These are phyloP conservation scores for Orychophragmus violaceus DNA, from an alignment of 345 rosid genomes.

Conservation along the genomic window DNA sequence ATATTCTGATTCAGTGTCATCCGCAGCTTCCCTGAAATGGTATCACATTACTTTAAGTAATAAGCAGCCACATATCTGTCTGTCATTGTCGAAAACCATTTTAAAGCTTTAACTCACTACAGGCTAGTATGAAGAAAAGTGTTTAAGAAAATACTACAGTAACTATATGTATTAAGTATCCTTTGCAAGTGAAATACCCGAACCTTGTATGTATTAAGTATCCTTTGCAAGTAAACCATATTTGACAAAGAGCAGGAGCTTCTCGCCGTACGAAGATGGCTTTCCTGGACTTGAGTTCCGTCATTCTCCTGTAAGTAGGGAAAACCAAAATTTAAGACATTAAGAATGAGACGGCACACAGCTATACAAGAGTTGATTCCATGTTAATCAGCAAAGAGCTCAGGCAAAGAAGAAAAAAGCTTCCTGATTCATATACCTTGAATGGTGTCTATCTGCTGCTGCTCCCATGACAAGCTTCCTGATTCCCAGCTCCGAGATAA, in stretches of 20 bases:
- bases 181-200: no score
- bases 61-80: slow-evolving; percentile 16
- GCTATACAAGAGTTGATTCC: not conserved
- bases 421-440: slow-evolving; percentile 38
- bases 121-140: no score
- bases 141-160: not conserved
- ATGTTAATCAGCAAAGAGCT: not conserved
- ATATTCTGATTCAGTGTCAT: slow-evolving; percentile 32
- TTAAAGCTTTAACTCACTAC: not conserved
- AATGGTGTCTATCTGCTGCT: slow-evolving; percentile 68
- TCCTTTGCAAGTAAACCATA: slow-evolving; percentile 76
- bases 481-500: slow-evolving; percentile 48
- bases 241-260: slow-evolving; percentile 67
- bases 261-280: slow-evolving; percentile 46
- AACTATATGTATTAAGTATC: no score
- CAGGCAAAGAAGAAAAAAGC: not conserved
- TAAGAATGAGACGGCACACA: not conserved
- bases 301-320: slow-evolving; percentile 55
- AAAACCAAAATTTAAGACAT: not conserved
- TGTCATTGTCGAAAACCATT: slow-evolving; percentile 4
- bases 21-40: slow-evolving; percentile 38
- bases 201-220: slow-evolving; percentile 56
- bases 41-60: slow-evolving; percentile 13
- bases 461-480: slow-evolving; percentile 89
- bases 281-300: slow-evolving; percentile 70